Base-by-base conservation (phyloP, 805 yeast species). In the Starmera pachycereana region DNA sequence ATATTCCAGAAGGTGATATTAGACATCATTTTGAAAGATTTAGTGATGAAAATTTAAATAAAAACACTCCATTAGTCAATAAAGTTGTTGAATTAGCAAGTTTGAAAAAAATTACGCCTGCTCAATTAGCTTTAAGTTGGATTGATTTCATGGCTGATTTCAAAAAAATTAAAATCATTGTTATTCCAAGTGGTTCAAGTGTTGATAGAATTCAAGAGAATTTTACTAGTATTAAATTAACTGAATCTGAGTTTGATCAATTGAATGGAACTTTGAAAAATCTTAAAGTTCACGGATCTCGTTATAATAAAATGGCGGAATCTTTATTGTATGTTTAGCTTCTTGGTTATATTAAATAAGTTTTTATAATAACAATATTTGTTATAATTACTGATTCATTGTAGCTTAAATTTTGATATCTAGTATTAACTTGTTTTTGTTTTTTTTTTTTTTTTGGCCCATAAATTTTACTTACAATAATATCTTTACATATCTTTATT, bases 171-270 rank as follows among this genome's bases (percentile, higher is more conserved):
- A 66, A 62, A 43, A 68, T 85, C 35, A 53, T 88, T 36, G 94
- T 96, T 29, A 82, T 88, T 56, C 96, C 96, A 16, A 80, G 89
- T 39, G 79, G 85, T 4, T 71, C 87, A 7, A 72, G 78, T 32
- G 57, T 62, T 4, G 64, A 58, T 10, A 78, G 85, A 56, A 75
- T 81, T 13, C 65, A 68, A 36, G 82, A 76, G 54, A 88, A 86
- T 61, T 65, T 73, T 47, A 60, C 65, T 18, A 58, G 57, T 37
- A 49, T 72, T 37, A 57, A 60, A 10, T 62, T 87, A 40, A 56
- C 76, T 3, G 77, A 72, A n/a, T 72, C 55, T 0, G 87, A 82
- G 41, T 69, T 81, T 46, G 58, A 60, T 1, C 72, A 71, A 41
- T 65, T 85, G 44, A 69, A 74, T 39, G 54, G 58, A 2, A 62